phyloP scores from a whole-genome alignment of 1,284 basidiomycete species.

The Austroboletus niveus region DNA sequence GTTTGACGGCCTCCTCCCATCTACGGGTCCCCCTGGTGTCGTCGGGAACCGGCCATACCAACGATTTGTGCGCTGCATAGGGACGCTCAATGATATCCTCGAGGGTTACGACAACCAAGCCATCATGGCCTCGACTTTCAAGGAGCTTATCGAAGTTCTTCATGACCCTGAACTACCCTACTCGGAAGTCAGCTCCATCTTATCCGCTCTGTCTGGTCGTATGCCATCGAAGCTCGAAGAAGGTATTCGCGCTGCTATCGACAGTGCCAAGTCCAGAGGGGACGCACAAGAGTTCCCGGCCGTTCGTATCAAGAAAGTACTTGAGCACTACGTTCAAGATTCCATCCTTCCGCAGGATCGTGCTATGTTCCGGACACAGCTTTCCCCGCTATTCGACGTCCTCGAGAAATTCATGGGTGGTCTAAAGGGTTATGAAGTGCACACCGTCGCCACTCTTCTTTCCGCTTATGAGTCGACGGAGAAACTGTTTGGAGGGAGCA shows the following conservation, averaged over 20 bases:
- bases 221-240: constrained; percentile 94
- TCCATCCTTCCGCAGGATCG: constrained; percentile 79
- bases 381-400: constrained; percentile 72
- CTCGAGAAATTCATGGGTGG: constrained; percentile 84
- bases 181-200: constrained; percentile 80
- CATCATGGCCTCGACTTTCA: constrained; percentile 79
- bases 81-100: constrained; percentile 88
- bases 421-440: constrained; percentile 85
- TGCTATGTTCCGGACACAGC: constrained; percentile 70
- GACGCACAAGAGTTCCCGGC: constrained; percentile 84
- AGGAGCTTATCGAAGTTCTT: constrained; percentile 78
- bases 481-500: constrained; percentile 88
- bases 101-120: constrained; percentile 95
- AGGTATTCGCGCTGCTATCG: constrained; percentile 76
- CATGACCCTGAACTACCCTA: constrained; percentile 89
- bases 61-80: constrained; percentile 74
- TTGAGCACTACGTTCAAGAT: constrained; percentile 86
- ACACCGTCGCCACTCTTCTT: constrained; percentile 71
- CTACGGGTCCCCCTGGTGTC: constrained; percentile 84
- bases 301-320: constrained; percentile 74
- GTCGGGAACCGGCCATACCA: constrained; percentile 93
- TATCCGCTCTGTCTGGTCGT: constrained; percentile 90
- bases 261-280: constrained; percentile 69
- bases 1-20: constrained; percentile 90
- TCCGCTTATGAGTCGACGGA: constrained; percentile 83